Evolutionary conservation across 352 stramenopile species (phyloP), one percentile per base, ranked within the genome.

Genomic region (Globisporangium heterothallicum): DNA sequence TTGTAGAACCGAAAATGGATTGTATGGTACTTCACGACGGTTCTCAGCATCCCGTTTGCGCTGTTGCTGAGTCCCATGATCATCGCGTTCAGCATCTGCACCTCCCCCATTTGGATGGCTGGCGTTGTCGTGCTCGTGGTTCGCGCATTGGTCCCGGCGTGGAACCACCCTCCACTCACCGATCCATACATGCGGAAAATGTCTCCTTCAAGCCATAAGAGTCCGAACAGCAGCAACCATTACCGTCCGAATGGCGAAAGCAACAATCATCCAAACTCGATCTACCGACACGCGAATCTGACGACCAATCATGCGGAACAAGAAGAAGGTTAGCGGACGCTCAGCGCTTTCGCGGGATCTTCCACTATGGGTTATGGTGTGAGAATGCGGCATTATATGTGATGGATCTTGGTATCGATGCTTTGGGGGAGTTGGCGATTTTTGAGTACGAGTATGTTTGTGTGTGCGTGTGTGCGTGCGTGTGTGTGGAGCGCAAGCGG

Each of bases 41-140:
- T 83, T 35, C 53, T 92, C 21, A 86, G 72, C 63, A 69, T 90
- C 44, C 81, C 81, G n/a, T 78, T 90, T 35, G 71, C 74, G 30
- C 66, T 89, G 63, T 52, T 90, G 9, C 51, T 86, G 51, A 88
- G 81, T 49, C 81, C 81, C 14, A 84, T 92, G 68, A 34, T 86
- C 32, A 92, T 92, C 46, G 79, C 81, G 25, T 61, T 89, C 46
- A 73, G 59, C 42, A 86, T 92, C 49, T 90, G 68, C 58, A 88
- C 77, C 32, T 88, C 81, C 32, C 81, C 81, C 9, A 79, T 92
- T 49, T 92, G 81, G 81, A 58, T 84, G 43, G 66, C 76, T 27
- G 78, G 66, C 2, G 57, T 88, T 14, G 53, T 66, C 2, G 74
- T 86, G 53, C 44, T 88, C 22, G 58, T 82, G 24, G 73, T 88